Base-by-base conservation (phyloP, 257 asterid genomes). In the Solanum habrochaites region DNA sequence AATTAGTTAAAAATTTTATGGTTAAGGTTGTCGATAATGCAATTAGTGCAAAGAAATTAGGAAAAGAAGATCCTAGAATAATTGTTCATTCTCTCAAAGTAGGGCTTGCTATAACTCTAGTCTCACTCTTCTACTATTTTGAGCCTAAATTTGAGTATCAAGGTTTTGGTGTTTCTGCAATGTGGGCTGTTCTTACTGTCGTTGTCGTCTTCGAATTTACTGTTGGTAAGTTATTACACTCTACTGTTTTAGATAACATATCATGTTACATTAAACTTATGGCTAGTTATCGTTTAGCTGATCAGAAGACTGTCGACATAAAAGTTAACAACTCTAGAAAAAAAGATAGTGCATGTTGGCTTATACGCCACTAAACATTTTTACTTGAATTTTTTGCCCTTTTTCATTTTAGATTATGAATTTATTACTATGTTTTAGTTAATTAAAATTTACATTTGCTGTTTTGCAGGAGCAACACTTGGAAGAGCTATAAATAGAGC, bases 181-280 rank as follows among this genome's bases (percentile, higher is more conserved):
- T 93, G 96, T 95, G 98, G 98, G 98, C 95, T 77, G 95, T 95
- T 32, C 90, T 93, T 88, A 95, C 96, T 21, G 98, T 94, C 7
- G 95, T 95, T 2, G 95, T 95, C 8, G 94, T 95, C 69, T 94
- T 94, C 9, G 98, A 95, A 40, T 94, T 93, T 88, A 90, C 95
- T 1, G 93, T 94, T 56, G 96, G 97, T 95, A 88, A 88, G 92
- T 31, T 67, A 32, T 7, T n/a, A 7, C 16, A 45, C 1, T 11
- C 5, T 45, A 13, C 14, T 4, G 13, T 14, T 47, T 47, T 8
- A 0, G 2, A 18, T 6, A 52, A 39, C 42, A 39, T 39, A 10
- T 37, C 8, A 37, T 37, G 1, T 37, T 37, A 8, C n/a, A n/a
- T n/a, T n/a, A n/a, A n/a, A n/a, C n/a, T n/a, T 8, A 16, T 31